Conservation (phyloP, 129 eudicot genomes). For the Deinandra increscens region DNA sequence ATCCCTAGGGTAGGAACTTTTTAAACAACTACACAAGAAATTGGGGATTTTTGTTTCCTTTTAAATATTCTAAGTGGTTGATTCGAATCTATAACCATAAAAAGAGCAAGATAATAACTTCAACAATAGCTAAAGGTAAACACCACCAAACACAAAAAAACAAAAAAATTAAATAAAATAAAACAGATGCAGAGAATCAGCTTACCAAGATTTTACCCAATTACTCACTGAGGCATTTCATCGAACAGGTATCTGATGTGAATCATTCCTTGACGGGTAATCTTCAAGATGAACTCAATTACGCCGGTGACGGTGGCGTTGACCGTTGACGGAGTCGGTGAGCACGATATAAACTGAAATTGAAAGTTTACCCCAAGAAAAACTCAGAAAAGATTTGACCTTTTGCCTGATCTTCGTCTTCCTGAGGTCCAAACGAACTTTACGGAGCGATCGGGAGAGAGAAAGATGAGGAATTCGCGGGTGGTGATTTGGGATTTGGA, state of each 20-base stretch:
- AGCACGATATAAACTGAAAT: constrained; percentile 1
- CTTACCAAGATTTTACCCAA: constrained; percentile 17
- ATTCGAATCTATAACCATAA: no score
- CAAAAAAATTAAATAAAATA: background rate
- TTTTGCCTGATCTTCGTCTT: constrained; percentile 3
- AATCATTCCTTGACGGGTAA: constrained; percentile 8
- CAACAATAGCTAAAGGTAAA: background rate
- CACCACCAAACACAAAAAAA: background rate
- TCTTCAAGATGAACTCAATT: background rate
- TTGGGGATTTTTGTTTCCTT: background rate
- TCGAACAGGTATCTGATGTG: constrained; percentile 11
- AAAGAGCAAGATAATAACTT: background rate
- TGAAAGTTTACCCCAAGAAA: constrained; percentile 5
- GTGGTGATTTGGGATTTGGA: background rate
- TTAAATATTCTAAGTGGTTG: background rate
- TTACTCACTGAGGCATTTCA: constrained; percentile 17
- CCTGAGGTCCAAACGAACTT: no score
- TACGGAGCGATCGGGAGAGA: constrained; percentile 19
- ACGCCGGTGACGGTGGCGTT: constrained; percentile 14
- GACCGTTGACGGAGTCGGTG: constrained; percentile 7
- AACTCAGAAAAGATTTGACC: constrained; percentile 25
- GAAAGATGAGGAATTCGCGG: background rate
- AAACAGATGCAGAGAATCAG: background rate
- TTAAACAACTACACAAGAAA: background rate
- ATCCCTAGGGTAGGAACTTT: background rate